Percentiles rank a stretch among this genome's conserved stretches.
These are phyloP conservation scores for Sherardia arvensis DNA, from an alignment of 257 asterid genomes.

Conservation along the genomic window DNA sequence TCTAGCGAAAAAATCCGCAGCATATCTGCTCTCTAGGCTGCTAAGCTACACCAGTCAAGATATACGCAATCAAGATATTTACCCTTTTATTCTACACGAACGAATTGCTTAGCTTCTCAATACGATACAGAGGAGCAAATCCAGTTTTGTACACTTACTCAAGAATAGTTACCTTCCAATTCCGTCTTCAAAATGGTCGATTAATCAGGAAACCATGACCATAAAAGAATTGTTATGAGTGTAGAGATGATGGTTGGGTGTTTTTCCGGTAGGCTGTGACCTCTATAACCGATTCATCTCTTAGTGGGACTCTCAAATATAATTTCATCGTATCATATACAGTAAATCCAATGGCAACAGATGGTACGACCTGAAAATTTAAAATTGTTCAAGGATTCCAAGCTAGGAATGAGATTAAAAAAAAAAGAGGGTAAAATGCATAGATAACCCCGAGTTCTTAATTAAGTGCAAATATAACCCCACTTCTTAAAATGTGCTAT, in stretches of 20 bases:
- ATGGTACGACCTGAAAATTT: slow-evolving; percentile 70
- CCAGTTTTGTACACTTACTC: slow-evolving; percentile 1
- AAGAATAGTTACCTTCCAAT: slow-evolving; percentile 8
- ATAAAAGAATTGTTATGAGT: slow-evolving; percentile 20
- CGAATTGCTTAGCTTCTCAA: slow-evolving; percentile 4
- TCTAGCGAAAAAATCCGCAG: background rate
- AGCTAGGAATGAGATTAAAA: background rate
- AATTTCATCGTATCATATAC: slow-evolving; percentile 74
- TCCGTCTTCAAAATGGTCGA: background rate
- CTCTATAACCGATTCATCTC: slow-evolving; percentile 46
- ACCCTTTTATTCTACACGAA: slow-evolving; percentile 8
- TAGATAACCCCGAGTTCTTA: too few species aligned
- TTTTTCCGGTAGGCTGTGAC: slow-evolving; percentile 24
- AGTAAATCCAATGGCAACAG: slow-evolving; percentile 93
- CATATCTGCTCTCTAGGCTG: background rate
- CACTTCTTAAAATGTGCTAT: too few species aligned
- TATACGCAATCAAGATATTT: background rate
- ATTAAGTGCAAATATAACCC: too few species aligned
- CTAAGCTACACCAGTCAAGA: background rate
- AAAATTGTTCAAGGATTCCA: slow-evolving; percentile 1
- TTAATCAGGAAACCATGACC: background rate
- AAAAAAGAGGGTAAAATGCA: too few species aligned
- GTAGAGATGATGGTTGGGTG: slow-evolving; percentile 31
- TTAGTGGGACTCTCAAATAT: slow-evolving; percentile 66
- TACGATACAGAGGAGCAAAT: slow-evolving; percentile 12